phyloP scores from a whole-genome alignment of 2,329 filamentous ascomycete species.

The Plectosphaerella plurivora region DNA sequence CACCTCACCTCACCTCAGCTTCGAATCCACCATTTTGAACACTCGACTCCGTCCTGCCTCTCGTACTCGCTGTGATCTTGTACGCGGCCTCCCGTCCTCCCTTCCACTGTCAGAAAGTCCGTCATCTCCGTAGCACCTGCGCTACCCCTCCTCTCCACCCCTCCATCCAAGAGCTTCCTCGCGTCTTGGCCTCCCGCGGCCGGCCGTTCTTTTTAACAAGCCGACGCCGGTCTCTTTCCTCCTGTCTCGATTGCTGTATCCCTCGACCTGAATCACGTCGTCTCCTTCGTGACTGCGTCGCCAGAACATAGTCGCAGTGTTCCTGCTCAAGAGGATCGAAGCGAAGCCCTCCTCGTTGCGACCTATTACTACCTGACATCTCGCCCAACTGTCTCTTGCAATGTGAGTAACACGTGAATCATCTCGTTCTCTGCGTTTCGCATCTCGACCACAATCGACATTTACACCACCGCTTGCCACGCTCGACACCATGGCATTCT shows the following conservation, averaged over 20 bases:
- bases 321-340: not conserved
- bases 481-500: not conserved
- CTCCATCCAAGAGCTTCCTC: not conserved
- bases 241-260: not conserved
- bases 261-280: not conserved
- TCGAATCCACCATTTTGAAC: not conserved
- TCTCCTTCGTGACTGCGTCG: not conserved
- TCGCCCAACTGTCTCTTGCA: not conserved
- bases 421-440: not conserved
- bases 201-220: not conserved
- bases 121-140: not conserved
- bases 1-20: not conserved
- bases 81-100: not conserved
- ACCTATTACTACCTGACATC: not conserved
- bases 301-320: not conserved
- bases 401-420: not conserved
- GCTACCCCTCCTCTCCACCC: not conserved
- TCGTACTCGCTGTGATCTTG: not conserved
- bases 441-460: too few relatives aligned
- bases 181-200: not conserved
- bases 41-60: too few relatives aligned
- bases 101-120: not conserved
- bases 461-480: not conserved
- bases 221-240: not conserved
- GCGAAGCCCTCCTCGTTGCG: not conserved